Evolutionary conservation across 441 rosid genomes (phyloP).

Genomic region (Manihot esculenta): DNA sequence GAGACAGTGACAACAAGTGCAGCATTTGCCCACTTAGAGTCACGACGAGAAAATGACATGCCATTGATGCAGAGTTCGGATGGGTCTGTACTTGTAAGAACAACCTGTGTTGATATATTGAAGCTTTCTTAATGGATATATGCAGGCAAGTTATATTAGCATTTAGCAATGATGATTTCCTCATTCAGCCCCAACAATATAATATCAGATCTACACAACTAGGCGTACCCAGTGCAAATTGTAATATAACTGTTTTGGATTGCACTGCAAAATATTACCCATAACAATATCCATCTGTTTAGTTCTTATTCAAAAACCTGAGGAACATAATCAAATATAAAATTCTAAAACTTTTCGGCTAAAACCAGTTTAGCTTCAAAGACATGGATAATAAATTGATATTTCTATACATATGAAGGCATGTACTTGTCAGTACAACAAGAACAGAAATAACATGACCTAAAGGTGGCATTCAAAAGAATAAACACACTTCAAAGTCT

Average conservation of each 20-base stretch:
- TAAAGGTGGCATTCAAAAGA: background rate
- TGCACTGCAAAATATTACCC: background rate
- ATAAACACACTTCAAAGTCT: background rate
- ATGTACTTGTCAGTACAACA: background rate
- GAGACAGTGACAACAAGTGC: constrained; percentile 84
- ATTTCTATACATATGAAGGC: background rate
- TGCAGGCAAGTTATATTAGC: background rate
- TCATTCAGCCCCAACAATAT: background rate
- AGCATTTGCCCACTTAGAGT: constrained; percentile 98
- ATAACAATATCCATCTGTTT: background rate
- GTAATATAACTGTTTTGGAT: background rate
- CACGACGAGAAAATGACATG: constrained; percentile 94
- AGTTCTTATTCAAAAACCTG: background rate
- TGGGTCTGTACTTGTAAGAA: constrained; percentile 82
- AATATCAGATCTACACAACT: background rate
- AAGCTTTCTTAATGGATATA: constrained; percentile 7
- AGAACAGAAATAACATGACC: background rate
- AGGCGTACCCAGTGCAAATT: background rate
- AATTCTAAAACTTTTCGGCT: background rate
- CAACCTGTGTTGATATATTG: constrained; percentile 55
- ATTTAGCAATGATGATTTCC: constrained; percentile 6
- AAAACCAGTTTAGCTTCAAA: background rate
- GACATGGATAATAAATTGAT: background rate
- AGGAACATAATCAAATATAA: background rate
- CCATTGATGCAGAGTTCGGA: constrained; percentile 90